Conservation (phyloP, 2,329 filamentous ascomycete species). For the Paraphoma sp. region DNA sequence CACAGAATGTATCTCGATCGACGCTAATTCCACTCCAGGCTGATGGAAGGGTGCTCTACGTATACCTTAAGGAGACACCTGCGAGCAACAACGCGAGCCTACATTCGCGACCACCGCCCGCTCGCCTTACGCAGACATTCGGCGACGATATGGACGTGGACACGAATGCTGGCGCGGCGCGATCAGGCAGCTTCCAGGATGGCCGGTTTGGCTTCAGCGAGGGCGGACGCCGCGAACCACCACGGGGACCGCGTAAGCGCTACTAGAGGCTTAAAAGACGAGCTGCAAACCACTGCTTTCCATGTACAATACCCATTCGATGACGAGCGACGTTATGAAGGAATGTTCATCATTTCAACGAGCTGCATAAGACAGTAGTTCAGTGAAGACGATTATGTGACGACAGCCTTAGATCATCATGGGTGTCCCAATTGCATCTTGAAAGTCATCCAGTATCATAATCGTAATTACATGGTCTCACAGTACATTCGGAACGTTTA, state of each 20-base stretch:
- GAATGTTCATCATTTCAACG: background rate
- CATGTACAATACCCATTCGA: background rate
- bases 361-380: too few relatives aligned
- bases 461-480: background rate
- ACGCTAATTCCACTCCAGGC: slow-evolving; percentile 61
- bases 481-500: background rate
- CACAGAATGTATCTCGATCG: background rate
- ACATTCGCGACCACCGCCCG: slow-evolving; percentile 35
- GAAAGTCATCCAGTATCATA: background rate
- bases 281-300: background rate
- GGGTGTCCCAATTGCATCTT: too few relatives aligned
- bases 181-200: slow-evolving; percentile 50
- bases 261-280: slow-evolving; percentile 22
- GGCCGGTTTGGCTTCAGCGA: slow-evolving; percentile 53
- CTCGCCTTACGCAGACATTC: slow-evolving; percentile 28
- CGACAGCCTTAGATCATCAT: too few relatives aligned
- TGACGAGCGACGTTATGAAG: background rate
- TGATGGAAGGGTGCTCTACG: slow-evolving; percentile 75
- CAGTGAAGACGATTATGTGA: too few relatives aligned
- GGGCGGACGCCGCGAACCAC: slow-evolving; percentile 30
- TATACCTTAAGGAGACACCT: slow-evolving; percentile 68
- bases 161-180: slow-evolving; percentile 24
- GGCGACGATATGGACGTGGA: slow-evolving; percentile 54
- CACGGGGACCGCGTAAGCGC: slow-evolving; percentile 42
- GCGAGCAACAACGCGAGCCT: slow-evolving; percentile 30